Percentiles rank a stretch among this genome's conserved stretches.
phyloP scores from a whole-genome alignment of 768 basidiomycete species.

The Pleurotus salmoneostramineus region DNA sequence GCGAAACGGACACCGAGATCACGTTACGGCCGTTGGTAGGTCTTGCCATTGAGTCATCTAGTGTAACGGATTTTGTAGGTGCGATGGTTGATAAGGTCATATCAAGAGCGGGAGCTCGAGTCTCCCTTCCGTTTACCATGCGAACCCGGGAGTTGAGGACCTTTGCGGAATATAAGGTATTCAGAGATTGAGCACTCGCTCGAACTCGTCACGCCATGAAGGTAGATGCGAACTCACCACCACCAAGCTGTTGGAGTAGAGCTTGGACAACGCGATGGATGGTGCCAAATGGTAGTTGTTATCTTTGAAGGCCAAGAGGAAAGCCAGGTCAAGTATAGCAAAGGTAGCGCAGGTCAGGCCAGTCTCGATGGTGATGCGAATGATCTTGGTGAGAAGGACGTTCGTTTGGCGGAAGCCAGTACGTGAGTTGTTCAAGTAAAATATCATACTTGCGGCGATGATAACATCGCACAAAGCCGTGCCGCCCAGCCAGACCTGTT shows the following conservation, averaged over 20 bases:
- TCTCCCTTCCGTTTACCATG: background rate
- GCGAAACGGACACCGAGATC: background rate
- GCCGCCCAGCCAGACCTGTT: constrained; percentile 16
- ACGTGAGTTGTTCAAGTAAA: constrained; percentile 15
- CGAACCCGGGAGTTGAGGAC: background rate
- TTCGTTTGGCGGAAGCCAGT: constrained; percentile 18
- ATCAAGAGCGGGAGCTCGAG: background rate
- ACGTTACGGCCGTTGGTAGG: background rate
- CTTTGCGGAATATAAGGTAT: background rate
- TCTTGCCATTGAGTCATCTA: background rate
- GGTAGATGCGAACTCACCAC: constrained; percentile 9
- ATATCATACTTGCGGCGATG: constrained; percentile 18
- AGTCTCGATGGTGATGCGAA: constrained; percentile 20
- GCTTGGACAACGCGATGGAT: constrained; percentile 17
- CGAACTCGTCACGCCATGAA: no score
- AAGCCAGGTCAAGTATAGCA: constrained; percentile 17
- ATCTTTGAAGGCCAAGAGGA: constrained; percentile 15
- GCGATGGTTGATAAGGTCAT: background rate
- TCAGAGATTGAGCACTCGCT: background rate
- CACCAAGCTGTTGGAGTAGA: constrained; percentile 20
- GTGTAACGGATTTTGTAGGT: background rate
- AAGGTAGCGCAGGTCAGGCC: constrained; percentile 17
- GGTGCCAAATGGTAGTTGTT: constrained; percentile 21
- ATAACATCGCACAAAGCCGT: constrained; percentile 20
- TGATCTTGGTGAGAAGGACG: constrained; percentile 14